phyloP scores from a whole-genome alignment of 2,329 filamentous ascomycete genomes.

The Zymoseptoria tritici region DNA sequence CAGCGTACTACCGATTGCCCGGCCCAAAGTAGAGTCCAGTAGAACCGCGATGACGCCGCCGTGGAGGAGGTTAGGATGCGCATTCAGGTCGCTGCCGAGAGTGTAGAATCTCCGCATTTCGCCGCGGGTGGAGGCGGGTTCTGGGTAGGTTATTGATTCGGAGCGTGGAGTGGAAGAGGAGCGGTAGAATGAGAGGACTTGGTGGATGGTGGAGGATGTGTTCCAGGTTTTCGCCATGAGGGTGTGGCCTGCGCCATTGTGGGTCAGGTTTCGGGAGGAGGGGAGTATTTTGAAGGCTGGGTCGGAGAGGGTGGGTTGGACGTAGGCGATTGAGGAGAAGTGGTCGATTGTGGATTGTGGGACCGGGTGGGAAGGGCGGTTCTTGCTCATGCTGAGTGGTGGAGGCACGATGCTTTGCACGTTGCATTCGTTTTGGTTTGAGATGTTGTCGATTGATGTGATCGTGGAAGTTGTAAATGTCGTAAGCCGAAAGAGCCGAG shows the following conservation, averaged over 20 bases:
- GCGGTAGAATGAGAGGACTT: slow-evolving; percentile 13
- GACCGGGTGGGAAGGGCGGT: not conserved
- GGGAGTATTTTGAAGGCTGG: slow-evolving; percentile 10
- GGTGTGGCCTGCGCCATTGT: slow-evolving; percentile 15
- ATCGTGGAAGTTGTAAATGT: not conserved
- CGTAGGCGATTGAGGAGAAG: slow-evolving; percentile 13
- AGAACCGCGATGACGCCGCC: slow-evolving; percentile 17
- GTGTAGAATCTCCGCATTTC: slow-evolving; percentile 17
- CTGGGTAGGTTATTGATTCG: slow-evolving; percentile 1
- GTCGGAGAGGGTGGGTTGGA: slow-evolving; percentile 9
- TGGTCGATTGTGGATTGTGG: slow-evolving; percentile 14
- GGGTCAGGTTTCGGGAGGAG: slow-evolving; percentile 11
- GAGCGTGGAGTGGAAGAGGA: not conserved
- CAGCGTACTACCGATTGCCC: slow-evolving; percentile 10
- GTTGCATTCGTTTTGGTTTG: not conserved
- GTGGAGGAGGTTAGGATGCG: slow-evolving; percentile 16
- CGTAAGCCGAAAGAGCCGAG: not conserved
- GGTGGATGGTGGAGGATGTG: slow-evolving; percentile 11
- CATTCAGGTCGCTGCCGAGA: slow-evolving; percentile 15
- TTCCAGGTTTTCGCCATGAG: slow-evolving; percentile 21
- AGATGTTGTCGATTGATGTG: not conserved
- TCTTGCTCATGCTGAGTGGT: not conserved
- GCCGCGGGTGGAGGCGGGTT: slow-evolving; percentile 7
- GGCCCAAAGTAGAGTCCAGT: slow-evolving; percentile 14
- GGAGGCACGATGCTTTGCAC: no score